Evolutionary conservation across 1,284 basidiomycete species (phyloP), one percentile per base, ranked within the genome.

Genomic region (Ceratobasidium sp.): DNA sequence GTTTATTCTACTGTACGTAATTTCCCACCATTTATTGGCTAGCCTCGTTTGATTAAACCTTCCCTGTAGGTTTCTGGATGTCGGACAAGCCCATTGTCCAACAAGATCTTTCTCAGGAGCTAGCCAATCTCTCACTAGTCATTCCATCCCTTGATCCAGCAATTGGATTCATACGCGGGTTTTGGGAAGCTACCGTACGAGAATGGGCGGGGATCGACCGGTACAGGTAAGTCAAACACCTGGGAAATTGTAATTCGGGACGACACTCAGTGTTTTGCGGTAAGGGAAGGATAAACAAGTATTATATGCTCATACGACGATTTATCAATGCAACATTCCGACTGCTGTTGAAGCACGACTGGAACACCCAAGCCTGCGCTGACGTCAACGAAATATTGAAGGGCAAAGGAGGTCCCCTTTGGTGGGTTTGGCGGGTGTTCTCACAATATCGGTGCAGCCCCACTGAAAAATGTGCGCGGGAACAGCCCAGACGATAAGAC

Each of bases 41-140:
- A 48, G 29, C 41, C 39, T 63, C 29, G 7, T n/a, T 24, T 48
- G 34, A 48, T 24, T 31, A 34, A 61, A 46, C 37, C 74, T 41
- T n/a, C 13, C 37, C 7, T 31, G 0, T 76, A 96, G 95, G 95
- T 80, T 98, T 97, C 83, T 99, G 96, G 96, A 98, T 98, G 96
- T 98, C 95, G 2, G 97, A 99, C 84, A 99, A 99, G 82, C 96
- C 97, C 6, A 86, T 97, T 2, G 92, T 99, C 4, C 97, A 99
- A 81, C 98, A 99, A 82, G 90, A 90, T 2, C 87, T 99, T 7
- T 95, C 97, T 0, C 85, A 86, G 9, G 94, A 97, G 79, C 84
- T 99, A 29, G 90, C 97, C 11, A 89, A 94, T 75, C 85, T 98
- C 43, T 79, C 95, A 4, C 83, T 98, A 39, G 86, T 85, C 9